Evolutionary conservation across 257 asterid species (phyloP), one percentile per base, ranked within the genome.

Genomic region (Lavandula angustifolia): DNA sequence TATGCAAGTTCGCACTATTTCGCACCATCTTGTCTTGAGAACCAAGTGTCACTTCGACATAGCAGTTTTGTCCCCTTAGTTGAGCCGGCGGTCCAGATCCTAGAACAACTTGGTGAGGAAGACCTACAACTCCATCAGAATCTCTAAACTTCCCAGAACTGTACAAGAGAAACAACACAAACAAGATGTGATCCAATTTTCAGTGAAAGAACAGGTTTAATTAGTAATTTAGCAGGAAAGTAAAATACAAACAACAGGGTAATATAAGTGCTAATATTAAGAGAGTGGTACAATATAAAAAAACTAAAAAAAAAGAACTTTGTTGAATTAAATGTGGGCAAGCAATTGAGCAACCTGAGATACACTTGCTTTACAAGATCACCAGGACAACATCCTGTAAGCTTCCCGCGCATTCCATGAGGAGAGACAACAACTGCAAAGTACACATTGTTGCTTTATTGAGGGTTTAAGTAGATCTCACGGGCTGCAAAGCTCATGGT

Each of bases 401-500:
- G 97, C 78, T 82, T 87, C 79, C 99, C 99, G 67, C 84, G 88
- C 96, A 94, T 94, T 64, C 99, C 99, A 73, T 87, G 96, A 74
- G 97, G 99, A 38, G 99, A 87, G 70, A 85, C 94, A 77, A 94
- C 73, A 66, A 91, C 99, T 94, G 84, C 75, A 80, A 70, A 72
- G 60, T 29, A 67, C 6, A 4, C 12, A 72, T 13, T 13, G 34
- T 7, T 34, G 35, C 60, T 40, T 46, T 9, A 40, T 40, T 70
- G 32, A 77, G 74, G 65, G 9, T 34, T 44, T 41, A 11, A 34
- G 75, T 52, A 53, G 14, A 73, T 62, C 67, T 49, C 27, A 38
- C 62, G 60, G 17, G 60, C 52, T 41, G 69, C 27, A 9, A 67
- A 62, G 62, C 66, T 59, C 27, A 32, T 22, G 51, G 41, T 14